Percentiles rank a stretch among this genome's conserved stretches.
These are phyloP conservation scores for Phytophthora aleatoria DNA, from an alignment of 352 stramenopile genomes.

Conservation along the genomic window DNA sequence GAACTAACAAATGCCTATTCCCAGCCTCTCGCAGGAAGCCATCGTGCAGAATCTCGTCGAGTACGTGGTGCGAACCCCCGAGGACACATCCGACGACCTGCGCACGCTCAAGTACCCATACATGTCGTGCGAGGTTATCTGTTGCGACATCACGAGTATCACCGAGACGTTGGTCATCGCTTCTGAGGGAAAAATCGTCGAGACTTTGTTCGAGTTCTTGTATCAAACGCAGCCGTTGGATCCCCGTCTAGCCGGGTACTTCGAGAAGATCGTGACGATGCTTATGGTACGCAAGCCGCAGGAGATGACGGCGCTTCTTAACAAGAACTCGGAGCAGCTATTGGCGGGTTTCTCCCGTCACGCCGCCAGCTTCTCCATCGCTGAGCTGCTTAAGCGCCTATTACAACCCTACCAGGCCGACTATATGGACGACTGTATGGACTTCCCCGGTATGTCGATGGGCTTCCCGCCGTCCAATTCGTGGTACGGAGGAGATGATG, in stretches of 20 bases:
- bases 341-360: conserved; percentile 71
- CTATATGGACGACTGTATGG: conserved; percentile 88
- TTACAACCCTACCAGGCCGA: conserved; percentile 85
- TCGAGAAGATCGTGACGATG: conserved; percentile 95
- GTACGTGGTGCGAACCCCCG: conserved; percentile 68
- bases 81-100: conserved; percentile 60
- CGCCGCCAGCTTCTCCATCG: conserved; percentile 75
- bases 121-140: conserved; percentile 98
- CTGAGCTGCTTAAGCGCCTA: conserved; percentile 83
- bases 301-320: conserved; percentile 84
- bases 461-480: conserved; percentile 73
- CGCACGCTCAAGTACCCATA: conserved; percentile 94
- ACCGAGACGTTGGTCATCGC: conserved; percentile 88
- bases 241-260: conserved; percentile 95
- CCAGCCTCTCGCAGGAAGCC: conserved; percentile 71
- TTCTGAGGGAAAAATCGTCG: conserved; percentile 72
- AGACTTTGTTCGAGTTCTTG: conserved; percentile 93
- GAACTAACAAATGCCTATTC: conserved; percentile 1
- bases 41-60: conserved; percentile 77
- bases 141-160: conserved; percentile 95
- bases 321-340: conserved; percentile 81
- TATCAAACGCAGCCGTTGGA: conserved; percentile 86
- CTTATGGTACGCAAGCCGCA: conserved; percentile 89
- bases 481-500: conserved; percentile 79
- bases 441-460: conserved; percentile 83